phyloP scores from a whole-genome alignment of 345 rosid species.

The Corchorus capsularis region DNA sequence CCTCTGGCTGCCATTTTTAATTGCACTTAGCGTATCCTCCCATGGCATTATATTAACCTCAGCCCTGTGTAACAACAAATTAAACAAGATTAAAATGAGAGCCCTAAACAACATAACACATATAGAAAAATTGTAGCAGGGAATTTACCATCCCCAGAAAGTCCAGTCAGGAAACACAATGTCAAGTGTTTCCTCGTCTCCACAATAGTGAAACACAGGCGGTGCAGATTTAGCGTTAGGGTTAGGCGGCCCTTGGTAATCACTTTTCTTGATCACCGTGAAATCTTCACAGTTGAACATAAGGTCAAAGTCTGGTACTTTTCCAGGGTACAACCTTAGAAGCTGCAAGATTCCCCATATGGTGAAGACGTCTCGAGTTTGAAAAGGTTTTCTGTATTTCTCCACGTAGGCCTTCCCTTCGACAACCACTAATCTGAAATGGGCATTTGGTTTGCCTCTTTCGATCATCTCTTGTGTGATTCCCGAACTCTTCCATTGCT shows the following conservation, averaged over 20 bases:
- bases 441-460: slow-evolving; percentile 37
- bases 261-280: slow-evolving; percentile 35
- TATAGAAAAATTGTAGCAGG: no score
- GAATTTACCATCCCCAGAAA: slow-evolving; percentile 76
- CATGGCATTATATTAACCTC: slow-evolving; percentile 46
- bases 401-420: slow-evolving; percentile 55
- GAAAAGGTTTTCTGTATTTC: slow-evolving; percentile 41
- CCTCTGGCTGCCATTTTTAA: slow-evolving; percentile 28
- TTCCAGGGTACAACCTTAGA: slow-evolving; percentile 66
- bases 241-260: slow-evolving; percentile 30
- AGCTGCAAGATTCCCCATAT: slow-evolving; percentile 76
- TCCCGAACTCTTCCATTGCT: slow-evolving; percentile 53
- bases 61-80: slow-evolving; percentile 32
- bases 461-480: slow-evolving; percentile 57
- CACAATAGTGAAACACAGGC: slow-evolving; percentile 67
- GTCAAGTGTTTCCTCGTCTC: slow-evolving; percentile 43
- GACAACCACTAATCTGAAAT: slow-evolving; percentile 51
- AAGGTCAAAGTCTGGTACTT: slow-evolving; percentile 64
- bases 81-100: no score
- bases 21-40: slow-evolving; percentile 25
- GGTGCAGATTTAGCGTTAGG: slow-evolving; percentile 40
- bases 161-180: slow-evolving; percentile 71
- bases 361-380: slow-evolving; percentile 65
- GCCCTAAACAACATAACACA: no score
- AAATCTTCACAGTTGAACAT: slow-evolving; percentile 57